Conservation (phyloP, 2,329 filamentous ascomycete genomes). For the Pseudogymnoascus sp. region DNA sequence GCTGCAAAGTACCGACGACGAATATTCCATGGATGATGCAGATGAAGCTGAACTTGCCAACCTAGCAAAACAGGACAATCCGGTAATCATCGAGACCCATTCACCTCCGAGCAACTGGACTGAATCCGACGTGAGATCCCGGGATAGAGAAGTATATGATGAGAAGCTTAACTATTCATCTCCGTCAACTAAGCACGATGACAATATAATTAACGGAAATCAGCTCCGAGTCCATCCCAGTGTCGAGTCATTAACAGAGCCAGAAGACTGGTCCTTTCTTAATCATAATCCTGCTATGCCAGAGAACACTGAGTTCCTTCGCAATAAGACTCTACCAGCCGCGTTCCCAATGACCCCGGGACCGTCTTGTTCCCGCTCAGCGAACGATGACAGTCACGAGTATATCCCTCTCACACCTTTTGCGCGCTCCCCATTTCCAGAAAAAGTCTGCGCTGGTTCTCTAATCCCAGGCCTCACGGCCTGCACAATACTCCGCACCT, state of each 20-base stretch:
- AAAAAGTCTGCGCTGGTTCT: slow-evolving; percentile 41
- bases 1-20: slow-evolving; percentile 16
- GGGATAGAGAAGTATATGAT: slow-evolving; percentile 21
- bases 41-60: slow-evolving; percentile 22
- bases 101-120: slow-evolving; percentile 16
- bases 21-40: slow-evolving; percentile 21
- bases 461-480: slow-evolving; percentile 44
- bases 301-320: not conserved
- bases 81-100: slow-evolving; percentile 16
- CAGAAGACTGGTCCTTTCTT: slow-evolving; percentile 22
- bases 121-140: slow-evolving; percentile 11
- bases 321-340: not conserved
- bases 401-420: slow-evolving; percentile 34
- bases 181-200: slow-evolving; percentile 8
- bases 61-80: slow-evolving; percentile 12
- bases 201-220: not conserved
- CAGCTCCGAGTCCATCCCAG: not conserved
- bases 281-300: not conserved
- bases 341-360: not conserved
- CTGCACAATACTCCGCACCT: slow-evolving; percentile 43
- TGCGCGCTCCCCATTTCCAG: slow-evolving; percentile 43
- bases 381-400: slow-evolving; percentile 22
- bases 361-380: not conserved
- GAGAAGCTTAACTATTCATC: slow-evolving; percentile 23
- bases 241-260: not conserved